Conservation (phyloP, 495 filamentous ascomycete species). For the Penicillium fimorum region DNA sequence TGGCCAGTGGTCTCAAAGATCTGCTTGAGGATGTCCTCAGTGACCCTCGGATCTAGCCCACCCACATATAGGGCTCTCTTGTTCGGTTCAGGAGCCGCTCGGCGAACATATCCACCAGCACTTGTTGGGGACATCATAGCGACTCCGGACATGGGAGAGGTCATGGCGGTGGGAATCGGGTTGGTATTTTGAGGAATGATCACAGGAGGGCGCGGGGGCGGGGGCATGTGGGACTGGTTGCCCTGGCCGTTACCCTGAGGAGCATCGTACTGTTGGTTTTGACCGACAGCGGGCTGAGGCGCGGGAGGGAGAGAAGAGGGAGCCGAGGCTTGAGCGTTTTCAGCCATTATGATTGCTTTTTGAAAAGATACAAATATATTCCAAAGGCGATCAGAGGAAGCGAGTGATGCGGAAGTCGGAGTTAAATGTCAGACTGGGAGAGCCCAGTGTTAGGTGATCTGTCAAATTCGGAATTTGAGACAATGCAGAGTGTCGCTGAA, state of each 20-base stretch:
- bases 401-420: slow-evolving; percentile 20
- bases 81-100: slow-evolving; percentile 95
- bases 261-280: slow-evolving; percentile 69
- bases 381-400: slow-evolving; percentile 20
- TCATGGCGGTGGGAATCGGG: slow-evolving; percentile 90
- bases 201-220: slow-evolving; percentile 82
- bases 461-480: slow-evolving; percentile 13
- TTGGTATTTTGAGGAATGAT: slow-evolving; percentile 96
- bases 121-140: slow-evolving; percentile 80
- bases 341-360: slow-evolving; percentile 58
- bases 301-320: slow-evolving; percentile 60
- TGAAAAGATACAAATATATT: slow-evolving; percentile 14
- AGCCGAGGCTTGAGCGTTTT: slow-evolving; percentile 56
- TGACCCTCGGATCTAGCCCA: slow-evolving; percentile 90
- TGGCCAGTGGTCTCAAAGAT: slow-evolving; percentile 99
- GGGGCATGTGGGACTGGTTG: slow-evolving; percentile 79
- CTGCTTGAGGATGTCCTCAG: slow-evolving; percentile 93
- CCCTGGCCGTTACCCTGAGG: slow-evolving; percentile 60
- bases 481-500: slow-evolving; percentile 12
- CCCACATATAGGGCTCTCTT: slow-evolving; percentile 97
- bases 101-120: slow-evolving; percentile 77
- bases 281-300: slow-evolving; percentile 63
- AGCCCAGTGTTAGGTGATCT: slow-evolving; percentile 7
- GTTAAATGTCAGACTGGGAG: slow-evolving; percentile 15
- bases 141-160: slow-evolving; percentile 71